Conservation (phyloP, 2,329 filamentous ascomycete genomes). For the Colletotrichum sojae region DNA sequence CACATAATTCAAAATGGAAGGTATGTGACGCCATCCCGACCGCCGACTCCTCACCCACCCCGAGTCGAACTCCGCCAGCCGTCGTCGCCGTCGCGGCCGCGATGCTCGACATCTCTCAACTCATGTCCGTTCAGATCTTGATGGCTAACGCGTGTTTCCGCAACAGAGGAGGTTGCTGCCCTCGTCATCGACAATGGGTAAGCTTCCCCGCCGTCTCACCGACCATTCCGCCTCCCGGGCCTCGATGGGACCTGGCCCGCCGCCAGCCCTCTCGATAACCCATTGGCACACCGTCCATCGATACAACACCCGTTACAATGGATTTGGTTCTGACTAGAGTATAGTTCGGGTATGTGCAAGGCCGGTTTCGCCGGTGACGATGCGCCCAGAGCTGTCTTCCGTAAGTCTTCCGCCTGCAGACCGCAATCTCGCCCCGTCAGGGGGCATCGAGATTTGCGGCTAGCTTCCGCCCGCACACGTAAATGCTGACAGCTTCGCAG, state of each 20-base stretch:
- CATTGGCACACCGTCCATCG: slow-evolving; percentile 33
- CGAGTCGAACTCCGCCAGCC: slow-evolving; percentile 19
- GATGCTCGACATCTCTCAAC: slow-evolving; percentile 25
- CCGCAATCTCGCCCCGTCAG: slow-evolving; percentile 26
- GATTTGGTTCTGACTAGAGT: slow-evolving; percentile 55
- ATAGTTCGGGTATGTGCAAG: slow-evolving; percentile 99
- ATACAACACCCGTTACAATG: slow-evolving; percentile 26
- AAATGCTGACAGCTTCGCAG: slow-evolving; percentile 66
- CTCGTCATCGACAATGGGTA: slow-evolving; percentile 99
- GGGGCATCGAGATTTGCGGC: slow-evolving; percentile 16
- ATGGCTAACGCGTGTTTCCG: slow-evolving; percentile 59
- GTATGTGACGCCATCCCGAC: slow-evolving; percentile 41
- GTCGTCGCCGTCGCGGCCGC: slow-evolving; percentile 20
- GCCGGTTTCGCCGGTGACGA: slow-evolving; percentile 99
- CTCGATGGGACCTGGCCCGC: slow-evolving; percentile 18
- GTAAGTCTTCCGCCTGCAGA: slow-evolving; percentile 76
- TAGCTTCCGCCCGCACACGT: not conserved
- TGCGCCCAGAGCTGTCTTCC: slow-evolving; percentile 99
- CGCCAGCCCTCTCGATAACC: slow-evolving; percentile 29
- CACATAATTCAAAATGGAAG: slow-evolving; percentile 44
- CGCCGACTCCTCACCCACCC: slow-evolving; percentile 12
- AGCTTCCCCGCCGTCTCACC: slow-evolving; percentile 67
- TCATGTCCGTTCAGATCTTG: slow-evolving; percentile 15
- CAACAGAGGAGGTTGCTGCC: slow-evolving; percentile 98
- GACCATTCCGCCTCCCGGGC: slow-evolving; percentile 47